Base-by-base conservation (phyloP, 768 basidiomycete genomes). In the Auricularia sp. region DNA sequence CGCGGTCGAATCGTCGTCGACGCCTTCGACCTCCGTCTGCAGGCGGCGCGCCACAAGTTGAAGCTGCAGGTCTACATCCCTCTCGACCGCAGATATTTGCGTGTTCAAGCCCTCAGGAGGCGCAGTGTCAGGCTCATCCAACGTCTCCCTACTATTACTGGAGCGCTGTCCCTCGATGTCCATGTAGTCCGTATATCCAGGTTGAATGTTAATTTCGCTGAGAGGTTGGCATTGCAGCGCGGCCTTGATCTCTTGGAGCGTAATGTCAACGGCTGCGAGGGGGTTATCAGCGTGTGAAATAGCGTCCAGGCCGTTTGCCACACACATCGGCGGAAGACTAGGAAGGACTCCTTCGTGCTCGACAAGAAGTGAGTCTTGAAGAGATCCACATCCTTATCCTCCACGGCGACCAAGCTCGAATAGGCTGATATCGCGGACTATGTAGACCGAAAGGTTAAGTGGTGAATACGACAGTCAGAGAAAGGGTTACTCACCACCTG, bases 351-450 rank as follows among this genome's bases (percentile, higher is more conserved):
- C n/a, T 66, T 65, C 1, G 70, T 67, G 21, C 56, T 65, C 39
- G 71, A 68, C 7, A 71, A 62, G 54, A 70, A 69, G 29, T 64
- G 62, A 6, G 62, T 62, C 44, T 65, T 66, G 64, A 69, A 71
- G 33, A 70, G 51, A 34, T 67, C 63, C 33, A 62, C 62, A 54
- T 69, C 70, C n/a, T 67, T 64, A 18, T 69, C 63, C 37, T 70
- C 71, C 2, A 69, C 63, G 4, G 61, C 62, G 13, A 65, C 35
- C 11, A 70, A 56, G 34, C 68, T 68, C 14, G 69, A 70, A 62
- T 71, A 65, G 16, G 70, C 68, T 3, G 71, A 67, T n/a, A 71
- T 70, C 1, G 70, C 39, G 34, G 70, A 68, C 70, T 70, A 35
- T 21, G 36, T 62, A 54, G 51, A 16, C 59, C 1, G 3, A 8